A percentile compares a stretch with the other conserved stretches of the same genome.
These are phyloP conservation scores for Akanthomyces lecanii DNA, from an alignment of 2,329 filamentous ascomycete species.

Conservation along the genomic window DNA sequence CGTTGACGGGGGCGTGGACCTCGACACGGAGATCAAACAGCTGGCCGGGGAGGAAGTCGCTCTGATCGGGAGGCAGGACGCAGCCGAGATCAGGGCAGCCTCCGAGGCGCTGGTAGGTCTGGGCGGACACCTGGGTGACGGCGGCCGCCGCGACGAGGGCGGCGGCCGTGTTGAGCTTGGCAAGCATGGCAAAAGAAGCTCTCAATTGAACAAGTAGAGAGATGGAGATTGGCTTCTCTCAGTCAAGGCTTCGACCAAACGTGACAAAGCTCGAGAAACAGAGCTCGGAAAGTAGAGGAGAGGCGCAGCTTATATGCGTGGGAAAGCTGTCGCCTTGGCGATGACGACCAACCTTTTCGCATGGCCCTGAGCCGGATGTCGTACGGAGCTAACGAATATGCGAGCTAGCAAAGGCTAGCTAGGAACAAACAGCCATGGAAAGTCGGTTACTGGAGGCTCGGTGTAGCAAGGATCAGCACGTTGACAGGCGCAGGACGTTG, in stretches of 20 bases:
- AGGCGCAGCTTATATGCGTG: conserved; percentile 3
- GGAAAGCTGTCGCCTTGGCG: not conserved
- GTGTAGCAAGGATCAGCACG: conserved; percentile 14
- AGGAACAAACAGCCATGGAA: not conserved
- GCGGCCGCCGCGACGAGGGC: conserved; percentile 26
- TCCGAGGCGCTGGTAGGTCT: conserved; percentile 58
- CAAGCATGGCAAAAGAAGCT: conserved; percentile 27
- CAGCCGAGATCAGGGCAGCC: conserved; percentile 57
- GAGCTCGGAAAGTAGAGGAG: not conserved
- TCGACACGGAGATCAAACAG: conserved; percentile 81
- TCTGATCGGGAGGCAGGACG: conserved; percentile 58
- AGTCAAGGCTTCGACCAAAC: not conserved
- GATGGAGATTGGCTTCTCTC: not conserved
- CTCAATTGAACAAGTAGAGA: not conserved
- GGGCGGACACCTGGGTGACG: conserved; percentile 41
- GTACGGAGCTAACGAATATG: conserved; percentile 3
- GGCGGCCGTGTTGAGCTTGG: conserved; percentile 34
- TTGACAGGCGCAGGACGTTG: not conserved
- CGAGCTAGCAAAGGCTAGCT: not conserved
- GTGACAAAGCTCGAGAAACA: not conserved
- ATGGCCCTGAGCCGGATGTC: not conserved
- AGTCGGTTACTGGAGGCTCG: not conserved
- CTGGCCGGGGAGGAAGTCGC: conserved; percentile 79
- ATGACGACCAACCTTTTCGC: not conserved
- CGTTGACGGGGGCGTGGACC: conserved; percentile 76